Base-by-base conservation (phyloP, 805 yeast genomes). In the Alloascoidea africana region DNA sequence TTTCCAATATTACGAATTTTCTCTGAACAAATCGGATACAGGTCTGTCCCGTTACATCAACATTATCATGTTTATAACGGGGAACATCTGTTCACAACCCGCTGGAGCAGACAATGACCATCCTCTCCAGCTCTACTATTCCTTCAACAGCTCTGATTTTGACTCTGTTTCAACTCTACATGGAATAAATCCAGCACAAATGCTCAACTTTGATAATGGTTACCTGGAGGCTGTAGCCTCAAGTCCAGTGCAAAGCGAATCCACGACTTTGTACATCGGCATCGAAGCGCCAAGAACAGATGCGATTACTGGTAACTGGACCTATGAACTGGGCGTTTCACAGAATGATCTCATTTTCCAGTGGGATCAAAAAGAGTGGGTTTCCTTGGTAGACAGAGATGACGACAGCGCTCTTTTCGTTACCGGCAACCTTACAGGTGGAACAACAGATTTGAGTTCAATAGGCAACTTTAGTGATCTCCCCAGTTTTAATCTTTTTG, bases 331-430 rank as follows among this genome's bases (percentile, higher is more conserved):
- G 23, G 87, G 84, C 2, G 68, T 73, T 2, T 74, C 84, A 2
- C 76, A 68, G 47, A 63, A 63, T 36, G 75, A 75, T 50, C 57
- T 77, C 44, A 72, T 73, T 1, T 79, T 70, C 46, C 83, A 77
- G 49, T 79, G 83, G 81, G 85, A 77, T 52, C 60, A 62, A 34
- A 58, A 70, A 14, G 51, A 71, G 6, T 68, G 73, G 68, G 66
- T 73, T 0, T 47, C 54, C 27, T 57, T 79, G 14, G 68, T 81
- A 2, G 95, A 84, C 51, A 59, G 86, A 0, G 94, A 83, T 55
- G 68, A 70, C 47, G 60, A 63, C 14, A 68, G 82, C 27, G 86
- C 81, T 0, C 58, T 83, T 41, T 60, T 85, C 23, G 70, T 23
- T 23, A 23, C 30, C n/a, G 30, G 30, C 13, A 23, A 23, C 30